Base-by-base conservation (phyloP, 352 stramenopile genomes). In the Pythium insidiosum region DNA sequence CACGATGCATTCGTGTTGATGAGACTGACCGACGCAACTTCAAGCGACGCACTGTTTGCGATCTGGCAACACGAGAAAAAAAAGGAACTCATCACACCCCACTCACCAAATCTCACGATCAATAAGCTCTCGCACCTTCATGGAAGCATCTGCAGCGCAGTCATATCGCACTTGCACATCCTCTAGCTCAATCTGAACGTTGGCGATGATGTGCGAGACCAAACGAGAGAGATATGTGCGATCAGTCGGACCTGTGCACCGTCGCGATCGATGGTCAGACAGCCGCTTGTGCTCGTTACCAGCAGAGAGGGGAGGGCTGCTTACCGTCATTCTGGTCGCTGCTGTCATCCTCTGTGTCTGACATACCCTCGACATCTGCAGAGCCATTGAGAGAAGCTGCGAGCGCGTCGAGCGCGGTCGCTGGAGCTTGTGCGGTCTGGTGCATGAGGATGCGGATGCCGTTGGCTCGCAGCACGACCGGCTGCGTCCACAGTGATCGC, bases 151-250 rank as follows among this genome's bases (percentile, higher is more conserved):
- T 13, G 61, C 47, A 19, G 68, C 61, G 54, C 82, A 94, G 51
- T 94, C 79, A 43, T 92, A 94, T 31, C 78, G 79, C 25, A 94
- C 53, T 59, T 90, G 66, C 23, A 94, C 74, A 45, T 91, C 75
- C 28, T 65, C 66, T 19, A 91, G 53, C 43, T 94, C 82, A 23
- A 94, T 86, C 48, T 94, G 79, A 10, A 94, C 75, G 53, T 94
- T 94, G 34, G 73, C 63, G 46, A 94, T 85, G 46, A 94, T 89
- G 46, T 89, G 78, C 11, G 77, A 73, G 20, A 94, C 76, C 38
- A 94, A 38, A 41, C 73, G 66, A 23, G 79, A 91, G 11, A 94
- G 50, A 56, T 94, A 94, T 24, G 82, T 89, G 33, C 79, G 66
- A 50, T 90, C 78, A 28, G 54, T 63, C 5, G 54, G 49, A 21